Percentiles rank a stretch among this genome's conserved stretches.
Conservation (phyloP, 768 basidiomycete genomes). For the Lactifluus rugatus region DNA sequence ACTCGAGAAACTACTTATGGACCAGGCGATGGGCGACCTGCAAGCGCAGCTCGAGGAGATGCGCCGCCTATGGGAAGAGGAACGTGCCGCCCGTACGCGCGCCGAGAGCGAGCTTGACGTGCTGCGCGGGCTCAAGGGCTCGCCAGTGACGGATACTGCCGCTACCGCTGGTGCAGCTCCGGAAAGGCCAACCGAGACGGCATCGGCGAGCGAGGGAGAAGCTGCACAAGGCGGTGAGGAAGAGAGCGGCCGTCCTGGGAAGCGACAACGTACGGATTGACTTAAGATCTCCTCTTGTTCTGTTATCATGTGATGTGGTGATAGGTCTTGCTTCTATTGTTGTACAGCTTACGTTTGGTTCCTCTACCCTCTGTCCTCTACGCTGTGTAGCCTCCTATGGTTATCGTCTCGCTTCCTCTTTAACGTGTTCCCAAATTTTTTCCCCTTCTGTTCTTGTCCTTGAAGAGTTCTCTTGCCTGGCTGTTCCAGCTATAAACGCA, state of each 20-base stretch:
- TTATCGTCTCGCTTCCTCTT: neutral
- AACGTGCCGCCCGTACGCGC: slow-evolving; percentile 48
- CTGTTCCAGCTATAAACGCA: neutral
- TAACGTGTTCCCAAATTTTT: neutral
- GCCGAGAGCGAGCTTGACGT: slow-evolving; percentile 57
- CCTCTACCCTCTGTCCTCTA: neutral
- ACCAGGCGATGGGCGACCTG: slow-evolving; percentile 83
- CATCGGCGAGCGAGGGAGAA: slow-evolving; percentile 13
- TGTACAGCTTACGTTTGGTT: slow-evolving; percentile 2
- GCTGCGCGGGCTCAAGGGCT: slow-evolving; percentile 30
- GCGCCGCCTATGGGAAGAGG: slow-evolving; percentile 74
- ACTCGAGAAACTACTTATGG: slow-evolving; percentile 83
- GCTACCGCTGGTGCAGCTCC: neutral
- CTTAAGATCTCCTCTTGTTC: neutral
- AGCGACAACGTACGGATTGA: slow-evolving; percentile 23
- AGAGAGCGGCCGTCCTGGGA: slow-evolving; percentile 20
- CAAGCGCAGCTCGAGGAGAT: slow-evolving; percentile 78
- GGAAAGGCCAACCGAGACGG: slow-evolving; percentile 8
- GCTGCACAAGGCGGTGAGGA: slow-evolving; percentile 13
- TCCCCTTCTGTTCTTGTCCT: neutral
- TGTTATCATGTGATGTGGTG: neutral
- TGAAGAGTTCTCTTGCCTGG: neutral
- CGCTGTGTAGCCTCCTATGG: slow-evolving; percentile 1
- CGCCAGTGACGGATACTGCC: slow-evolving; percentile 6
- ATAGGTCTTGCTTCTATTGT: neutral